Conservation (phyloP, 306 rosid genomes). For the Dalbergia cochinchinensis region DNA sequence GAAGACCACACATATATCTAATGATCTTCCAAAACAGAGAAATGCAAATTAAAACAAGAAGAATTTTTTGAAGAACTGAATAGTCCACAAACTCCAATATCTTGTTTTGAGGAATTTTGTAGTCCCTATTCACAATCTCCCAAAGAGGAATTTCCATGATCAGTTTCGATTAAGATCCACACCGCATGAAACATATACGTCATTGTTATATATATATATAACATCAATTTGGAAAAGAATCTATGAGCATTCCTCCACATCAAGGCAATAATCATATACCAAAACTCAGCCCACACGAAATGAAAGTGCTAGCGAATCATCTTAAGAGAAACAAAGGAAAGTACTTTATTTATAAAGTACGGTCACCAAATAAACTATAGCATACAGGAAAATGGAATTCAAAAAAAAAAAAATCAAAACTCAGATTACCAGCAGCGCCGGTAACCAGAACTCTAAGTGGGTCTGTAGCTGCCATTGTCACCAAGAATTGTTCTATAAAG, state of each 20-base stretch:
- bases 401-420: no score
- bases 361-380: no score
- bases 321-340: conserved; percentile 49
- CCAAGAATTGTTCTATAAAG: background rate
- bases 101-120: conserved; percentile 55
- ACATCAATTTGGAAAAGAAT: conserved; percentile 35
- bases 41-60: conserved; percentile 55
- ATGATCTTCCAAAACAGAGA: conserved; percentile 76
- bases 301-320: conserved; percentile 38
- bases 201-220: background rate
- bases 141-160: conserved; percentile 46
- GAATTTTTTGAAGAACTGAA: conserved; percentile 55
- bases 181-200: conserved; percentile 32
- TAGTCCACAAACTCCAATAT: conserved; percentile 43
- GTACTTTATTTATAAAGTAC: conserved; percentile 24
- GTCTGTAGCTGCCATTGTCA: conserved; percentile 41
- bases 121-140: conserved; percentile 47
- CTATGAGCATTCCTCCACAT: conserved; percentile 29
- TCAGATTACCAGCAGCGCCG: conserved; percentile 62
- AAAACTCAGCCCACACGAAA: conserved; percentile 59
- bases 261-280: conserved; percentile 64
- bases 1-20: conserved; percentile 72
- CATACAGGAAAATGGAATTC: no score
- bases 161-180: conserved; percentile 35
- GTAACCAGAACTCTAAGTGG: conserved; percentile 62